Evolutionary conservation across 164 flowering plant species (phyloP).

Genomic region (Santalum album): DNA sequence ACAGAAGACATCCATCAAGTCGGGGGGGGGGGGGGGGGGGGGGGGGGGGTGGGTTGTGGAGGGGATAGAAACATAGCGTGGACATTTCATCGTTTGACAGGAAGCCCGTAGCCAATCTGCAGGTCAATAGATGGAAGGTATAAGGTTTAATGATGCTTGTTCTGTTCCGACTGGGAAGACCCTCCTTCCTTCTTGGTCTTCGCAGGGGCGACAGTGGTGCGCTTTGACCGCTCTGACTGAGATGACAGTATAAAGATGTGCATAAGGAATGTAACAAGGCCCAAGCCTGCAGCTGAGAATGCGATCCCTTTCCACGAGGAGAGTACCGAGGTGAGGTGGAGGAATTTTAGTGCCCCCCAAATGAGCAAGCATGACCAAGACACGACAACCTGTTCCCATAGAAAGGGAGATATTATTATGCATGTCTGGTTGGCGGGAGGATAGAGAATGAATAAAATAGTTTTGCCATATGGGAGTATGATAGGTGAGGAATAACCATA

Average conservation of each 20-base stretch:
- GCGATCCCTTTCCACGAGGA: conserved; percentile 53
- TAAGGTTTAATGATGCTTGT: conserved; percentile 17
- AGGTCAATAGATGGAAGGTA: no score
- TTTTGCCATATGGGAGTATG: no score
- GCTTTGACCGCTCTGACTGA: conserved; percentile 55
- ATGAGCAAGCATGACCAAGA: conserved; percentile 40
- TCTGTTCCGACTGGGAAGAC: conserved; percentile 6
- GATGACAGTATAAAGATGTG: conserved; percentile 48
- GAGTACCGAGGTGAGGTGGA: conserved; percentile 40
- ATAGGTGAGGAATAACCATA: no score
- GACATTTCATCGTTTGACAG: no score
- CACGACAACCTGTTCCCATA: conserved; percentile 33
- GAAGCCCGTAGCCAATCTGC: no score
- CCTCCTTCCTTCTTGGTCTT: conserved; percentile 18
- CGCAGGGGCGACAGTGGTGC: conserved; percentile 33
- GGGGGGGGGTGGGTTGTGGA: no score
- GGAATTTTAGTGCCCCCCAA: conserved; percentile 35
- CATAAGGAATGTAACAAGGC: conserved; percentile 44
- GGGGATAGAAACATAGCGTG: no score
- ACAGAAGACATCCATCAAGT: no score
- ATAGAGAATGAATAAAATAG: no score
- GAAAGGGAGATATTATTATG: no score
- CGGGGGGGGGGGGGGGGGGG: no score
- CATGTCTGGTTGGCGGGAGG: no score
- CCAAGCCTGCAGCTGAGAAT: conserved; percentile 28